Percentiles rank a stretch among this genome's conserved stretches.
These are phyloP conservation scores for Heliosperma pusillum DNA, from an alignment of 148 eudicot species.

Conservation along the genomic window DNA sequence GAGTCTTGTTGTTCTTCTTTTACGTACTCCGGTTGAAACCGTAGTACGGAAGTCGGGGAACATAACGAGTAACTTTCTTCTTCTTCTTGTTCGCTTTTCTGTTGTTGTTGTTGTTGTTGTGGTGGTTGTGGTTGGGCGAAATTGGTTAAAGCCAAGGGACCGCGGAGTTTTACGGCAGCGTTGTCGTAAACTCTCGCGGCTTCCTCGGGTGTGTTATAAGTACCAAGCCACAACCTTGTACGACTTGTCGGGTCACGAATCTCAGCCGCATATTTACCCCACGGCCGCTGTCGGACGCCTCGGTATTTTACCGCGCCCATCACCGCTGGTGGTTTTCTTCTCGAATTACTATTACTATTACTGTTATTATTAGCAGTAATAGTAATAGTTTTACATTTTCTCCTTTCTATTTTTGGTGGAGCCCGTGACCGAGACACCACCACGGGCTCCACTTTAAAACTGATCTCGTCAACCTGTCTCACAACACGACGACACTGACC, in stretches of 20 bases:
- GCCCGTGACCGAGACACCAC: too few species aligned
- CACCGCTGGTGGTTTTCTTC: too few species aligned
- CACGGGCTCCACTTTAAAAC: slow-evolving; percentile 19
- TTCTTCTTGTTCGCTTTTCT: not conserved
- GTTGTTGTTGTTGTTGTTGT: not conserved
- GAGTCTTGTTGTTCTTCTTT: not conserved
- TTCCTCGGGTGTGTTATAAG: slow-evolving; percentile 59
- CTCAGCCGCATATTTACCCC: slow-evolving; percentile 84
- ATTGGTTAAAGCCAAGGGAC: slow-evolving; percentile 53
- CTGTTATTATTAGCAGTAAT: too few species aligned
- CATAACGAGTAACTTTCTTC: not conserved
- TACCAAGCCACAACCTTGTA: slow-evolving; percentile 61
- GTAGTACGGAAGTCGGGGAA: not conserved
- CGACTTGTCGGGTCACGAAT: slow-evolving; percentile 53
- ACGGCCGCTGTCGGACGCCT: slow-evolving; percentile 63
- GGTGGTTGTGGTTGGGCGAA: slow-evolving; percentile 24
- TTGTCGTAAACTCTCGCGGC: slow-evolving; percentile 64
- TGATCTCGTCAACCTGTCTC: slow-evolving; percentile 43
- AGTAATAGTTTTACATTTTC: too few species aligned
- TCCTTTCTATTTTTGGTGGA: too few species aligned
- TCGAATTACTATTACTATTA: too few species aligned
- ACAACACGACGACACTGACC: slow-evolving; percentile 21
- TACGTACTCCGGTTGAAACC: not conserved
- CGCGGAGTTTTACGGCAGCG: slow-evolving; percentile 55
- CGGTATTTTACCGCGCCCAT: slow-evolving; percentile 38